These are phyloP conservation scores for Sungouiella thailandica DNA, from an alignment of 805 yeast genomes.

Conservation along the genomic window DNA sequence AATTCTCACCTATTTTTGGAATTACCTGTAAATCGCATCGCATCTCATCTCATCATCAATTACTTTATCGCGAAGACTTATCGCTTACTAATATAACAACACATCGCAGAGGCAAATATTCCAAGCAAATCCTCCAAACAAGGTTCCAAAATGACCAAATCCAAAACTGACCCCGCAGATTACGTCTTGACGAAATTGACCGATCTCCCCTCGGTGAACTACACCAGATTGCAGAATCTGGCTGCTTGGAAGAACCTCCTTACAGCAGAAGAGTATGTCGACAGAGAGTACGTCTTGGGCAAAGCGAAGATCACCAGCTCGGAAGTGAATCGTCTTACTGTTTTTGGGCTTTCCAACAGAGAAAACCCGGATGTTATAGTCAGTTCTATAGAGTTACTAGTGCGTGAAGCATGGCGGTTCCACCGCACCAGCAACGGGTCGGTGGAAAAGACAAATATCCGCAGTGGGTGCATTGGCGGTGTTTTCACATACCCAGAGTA, in stretches of 20 bases:
- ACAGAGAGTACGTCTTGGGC: constrained; percentile 29
- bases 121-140: too few species aligned
- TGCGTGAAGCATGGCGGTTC: constrained; percentile 27
- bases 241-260: constrained; percentile 35
- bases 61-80: too few species aligned
- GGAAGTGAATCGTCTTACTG: constrained; percentile 15
- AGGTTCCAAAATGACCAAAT: constrained; percentile 1
- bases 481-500: constrained; percentile 35
- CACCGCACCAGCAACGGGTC: constrained; percentile 9
- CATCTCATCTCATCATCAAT: too few species aligned
- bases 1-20: too few species aligned
- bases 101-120: too few species aligned
- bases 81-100: too few species aligned
- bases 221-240: constrained; percentile 31
- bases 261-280: constrained; percentile 27
- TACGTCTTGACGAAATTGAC: constrained; percentile 15
- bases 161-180: constrained; percentile 3
- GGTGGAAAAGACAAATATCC: constrained; percentile 15
- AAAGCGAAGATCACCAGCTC: constrained; percentile 18
- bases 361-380: constrained; percentile 18
- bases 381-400: constrained; percentile 31
- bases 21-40: too few species aligned
- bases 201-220: constrained; percentile 22
- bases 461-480: constrained; percentile 38
- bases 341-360: constrained; percentile 21